These are phyloP conservation scores for Apiospora rasikravindrae DNA, from an alignment of 2,329 filamentous ascomycete species.

Conservation along the genomic window DNA sequence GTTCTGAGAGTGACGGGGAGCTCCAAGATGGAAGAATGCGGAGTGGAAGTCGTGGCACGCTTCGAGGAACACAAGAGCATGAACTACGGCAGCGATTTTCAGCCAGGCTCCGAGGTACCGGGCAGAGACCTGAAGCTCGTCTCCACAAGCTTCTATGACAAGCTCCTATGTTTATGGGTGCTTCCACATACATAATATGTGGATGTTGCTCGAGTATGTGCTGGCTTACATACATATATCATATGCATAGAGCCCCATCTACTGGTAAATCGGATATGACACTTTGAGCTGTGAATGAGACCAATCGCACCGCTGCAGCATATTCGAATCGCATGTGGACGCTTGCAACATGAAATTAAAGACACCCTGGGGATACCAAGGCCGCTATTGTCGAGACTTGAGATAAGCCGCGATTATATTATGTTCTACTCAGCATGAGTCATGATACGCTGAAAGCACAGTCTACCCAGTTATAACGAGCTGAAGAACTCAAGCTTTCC, in stretches of 20 bases:
- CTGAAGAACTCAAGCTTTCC: background rate
- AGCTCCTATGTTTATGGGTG: slow-evolving; percentile 71
- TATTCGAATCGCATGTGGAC: background rate
- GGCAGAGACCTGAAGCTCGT: slow-evolving; percentile 53
- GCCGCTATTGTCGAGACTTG: background rate
- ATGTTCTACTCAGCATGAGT: background rate
- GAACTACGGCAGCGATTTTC: slow-evolving; percentile 87
- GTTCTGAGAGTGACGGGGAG: slow-evolving; percentile 57
- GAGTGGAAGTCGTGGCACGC: slow-evolving; percentile 67
- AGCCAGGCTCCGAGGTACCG: slow-evolving; percentile 43
- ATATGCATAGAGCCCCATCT: background rate
- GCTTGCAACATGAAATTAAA: too few relatives aligned
- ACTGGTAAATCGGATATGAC: background rate
- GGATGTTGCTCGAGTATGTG: background rate
- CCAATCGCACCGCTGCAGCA: too few relatives aligned
- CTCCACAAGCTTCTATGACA: slow-evolving; percentile 81
- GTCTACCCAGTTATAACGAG: background rate
- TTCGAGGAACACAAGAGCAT: slow-evolving; percentile 92
- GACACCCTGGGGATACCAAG: background rate
- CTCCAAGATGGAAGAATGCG: slow-evolving; percentile 50
- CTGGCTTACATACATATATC: background rate
- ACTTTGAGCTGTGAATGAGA: background rate
- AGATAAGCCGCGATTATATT: background rate
- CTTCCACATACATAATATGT: slow-evolving; percentile 18
- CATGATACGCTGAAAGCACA: background rate